These are phyloP conservation scores for Cytospora mali DNA, from an alignment of 2,329 filamentous ascomycete genomes.

Conservation along the genomic window DNA sequence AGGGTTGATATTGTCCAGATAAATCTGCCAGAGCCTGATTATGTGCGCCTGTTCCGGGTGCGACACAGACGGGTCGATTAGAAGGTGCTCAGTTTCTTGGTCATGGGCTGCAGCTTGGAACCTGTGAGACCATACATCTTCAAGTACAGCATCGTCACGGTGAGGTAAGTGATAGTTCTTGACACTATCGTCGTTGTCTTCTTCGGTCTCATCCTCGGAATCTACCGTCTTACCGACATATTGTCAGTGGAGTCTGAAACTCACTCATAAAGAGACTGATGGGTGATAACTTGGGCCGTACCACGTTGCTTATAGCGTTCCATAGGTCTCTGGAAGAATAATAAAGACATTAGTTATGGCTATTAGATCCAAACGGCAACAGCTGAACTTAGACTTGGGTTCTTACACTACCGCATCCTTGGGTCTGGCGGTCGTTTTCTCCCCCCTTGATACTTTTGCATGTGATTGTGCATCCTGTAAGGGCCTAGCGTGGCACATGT, in stretches of 20 bases:
- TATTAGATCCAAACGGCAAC: not conserved
- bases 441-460: not conserved
- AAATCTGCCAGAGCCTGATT: slow-evolving; percentile 59
- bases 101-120: not conserved
- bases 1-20: slow-evolving; percentile 60
- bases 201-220: slow-evolving; percentile 8
- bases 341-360: not conserved
- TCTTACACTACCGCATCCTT: not conserved
- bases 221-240: slow-evolving; percentile 1
- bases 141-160: not conserved
- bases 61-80: slow-evolving; percentile 56
- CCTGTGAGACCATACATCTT: not conserved
- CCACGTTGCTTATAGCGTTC: slow-evolving; percentile 47
- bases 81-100: slow-evolving; percentile 47
- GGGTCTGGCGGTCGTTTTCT: not conserved
- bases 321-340: slow-evolving; percentile 46
- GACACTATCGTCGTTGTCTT: slow-evolving; percentile 33
- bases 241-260: not conserved
- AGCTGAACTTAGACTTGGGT: not conserved
- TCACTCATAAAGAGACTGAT: not conserved
- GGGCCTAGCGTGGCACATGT: not conserved
- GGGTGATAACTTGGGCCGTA: slow-evolving; percentile 33
- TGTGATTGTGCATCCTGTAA: not conserved
- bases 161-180: slow-evolving; percentile 18
- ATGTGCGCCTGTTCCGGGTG: slow-evolving; percentile 53